Evolutionary conservation across 2,329 filamentous ascomycete species (phyloP).

Genomic region (Fusarium liriodendri): DNA sequence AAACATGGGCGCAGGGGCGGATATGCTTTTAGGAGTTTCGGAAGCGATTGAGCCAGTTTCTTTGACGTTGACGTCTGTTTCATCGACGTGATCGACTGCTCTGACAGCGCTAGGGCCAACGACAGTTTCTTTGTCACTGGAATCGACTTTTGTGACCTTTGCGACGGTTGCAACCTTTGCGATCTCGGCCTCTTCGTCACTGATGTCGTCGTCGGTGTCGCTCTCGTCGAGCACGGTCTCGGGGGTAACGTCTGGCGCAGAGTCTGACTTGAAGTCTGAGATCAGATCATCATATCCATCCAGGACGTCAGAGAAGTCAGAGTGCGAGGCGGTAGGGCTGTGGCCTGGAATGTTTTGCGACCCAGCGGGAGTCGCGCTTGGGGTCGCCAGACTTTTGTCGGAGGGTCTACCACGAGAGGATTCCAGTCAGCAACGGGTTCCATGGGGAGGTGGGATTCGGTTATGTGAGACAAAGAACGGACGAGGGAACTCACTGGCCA

Average conservation of each 20-base stretch:
- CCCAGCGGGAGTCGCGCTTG: constrained; percentile 34
- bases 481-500: constrained; percentile 42
- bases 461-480: constrained; percentile 13
- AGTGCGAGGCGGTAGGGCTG: constrained; percentile 58
- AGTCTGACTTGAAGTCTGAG: constrained; percentile 48
- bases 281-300: constrained; percentile 59
- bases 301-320: constrained; percentile 54
- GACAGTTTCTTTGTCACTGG: constrained; percentile 37
- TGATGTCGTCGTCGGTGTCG: constrained; percentile 39
- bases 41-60: constrained; percentile 38
- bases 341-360: constrained; percentile 54
- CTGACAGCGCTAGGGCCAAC: constrained; percentile 23
- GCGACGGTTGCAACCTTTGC: constrained; percentile 1
- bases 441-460: constrained; percentile 8
- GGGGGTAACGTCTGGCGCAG: constrained; percentile 40
- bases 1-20: constrained; percentile 60
- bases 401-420: constrained; percentile 38
- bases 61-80: constrained; percentile 47
- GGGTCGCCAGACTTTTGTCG: constrained; percentile 40
- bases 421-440: constrained; percentile 44
- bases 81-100: constrained; percentile 12
- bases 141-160: constrained; percentile 32
- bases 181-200: background rate
- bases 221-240: constrained; percentile 41
- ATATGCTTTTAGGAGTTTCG: constrained; percentile 52